phyloP scores from a whole-genome alignment of 2,329 filamentous ascomycete species.

The Monosporascus ibericus region DNA sequence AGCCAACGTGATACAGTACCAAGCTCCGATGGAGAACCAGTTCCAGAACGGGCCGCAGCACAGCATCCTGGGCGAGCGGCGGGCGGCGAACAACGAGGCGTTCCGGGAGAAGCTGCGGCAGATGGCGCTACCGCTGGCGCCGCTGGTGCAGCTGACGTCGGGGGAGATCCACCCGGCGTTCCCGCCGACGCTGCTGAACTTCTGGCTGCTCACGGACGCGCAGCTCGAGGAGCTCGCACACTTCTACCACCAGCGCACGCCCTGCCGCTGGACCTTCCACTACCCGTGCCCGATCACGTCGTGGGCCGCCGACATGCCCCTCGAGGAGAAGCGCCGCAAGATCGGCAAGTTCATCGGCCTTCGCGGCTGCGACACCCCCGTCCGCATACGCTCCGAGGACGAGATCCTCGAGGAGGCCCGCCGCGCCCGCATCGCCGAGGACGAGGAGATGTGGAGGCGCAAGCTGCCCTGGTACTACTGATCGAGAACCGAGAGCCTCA shows the following conservation, averaged over 20 bases:
- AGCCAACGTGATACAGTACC: background rate
- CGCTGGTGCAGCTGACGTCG: constrained; percentile 58
- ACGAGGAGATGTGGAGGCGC: constrained; percentile 40
- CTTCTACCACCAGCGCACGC: constrained; percentile 67
- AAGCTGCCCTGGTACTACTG: constrained; percentile 36
- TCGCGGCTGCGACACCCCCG: constrained; percentile 52
- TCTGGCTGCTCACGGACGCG: constrained; percentile 66
- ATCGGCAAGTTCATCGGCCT: constrained; percentile 71
- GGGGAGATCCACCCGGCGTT: constrained; percentile 60
- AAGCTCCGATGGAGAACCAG: constrained; percentile 17
- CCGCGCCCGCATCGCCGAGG: constrained; percentile 32
- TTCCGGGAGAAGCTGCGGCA: constrained; percentile 57
- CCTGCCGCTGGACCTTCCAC: constrained; percentile 44
- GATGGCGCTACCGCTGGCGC: constrained; percentile 59
- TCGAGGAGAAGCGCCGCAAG: constrained; percentile 65
- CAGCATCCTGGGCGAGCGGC: constrained; percentile 25
- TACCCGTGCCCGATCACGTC: constrained; percentile 61
- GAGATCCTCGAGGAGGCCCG: constrained; percentile 41
- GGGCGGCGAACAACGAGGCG: constrained; percentile 39
- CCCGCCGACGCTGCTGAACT: constrained; percentile 60
- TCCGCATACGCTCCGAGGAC: constrained; percentile 32
- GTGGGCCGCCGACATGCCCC: constrained; percentile 48
- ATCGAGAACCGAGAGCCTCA: constrained; percentile 7
- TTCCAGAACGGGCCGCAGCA: constrained; percentile 10
- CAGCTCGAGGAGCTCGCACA: constrained; percentile 64